Percentiles rank a stretch among this genome's conserved stretches.
Conservation (phyloP, 352 stramenopile genomes). For the Globisporangium viniferum region DNA sequence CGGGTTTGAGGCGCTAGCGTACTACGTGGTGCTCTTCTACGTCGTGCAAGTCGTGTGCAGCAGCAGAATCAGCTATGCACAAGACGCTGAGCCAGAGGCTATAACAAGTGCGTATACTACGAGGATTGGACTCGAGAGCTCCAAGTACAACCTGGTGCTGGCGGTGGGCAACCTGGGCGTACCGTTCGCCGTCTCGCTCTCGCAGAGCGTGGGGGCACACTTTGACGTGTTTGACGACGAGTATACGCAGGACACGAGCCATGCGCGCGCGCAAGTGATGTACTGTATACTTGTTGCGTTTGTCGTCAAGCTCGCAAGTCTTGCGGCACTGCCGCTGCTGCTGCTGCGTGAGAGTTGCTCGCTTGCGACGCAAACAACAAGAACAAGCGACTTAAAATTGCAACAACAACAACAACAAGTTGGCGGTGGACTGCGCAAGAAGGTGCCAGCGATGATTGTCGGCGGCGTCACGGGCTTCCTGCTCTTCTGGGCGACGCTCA, state of each 20-base stretch:
- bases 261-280: constrained; percentile 42
- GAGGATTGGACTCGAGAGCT: constrained; percentile 14
- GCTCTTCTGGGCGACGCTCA: constrained; percentile 53
- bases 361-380: constrained; percentile 1
- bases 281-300: constrained; percentile 45
- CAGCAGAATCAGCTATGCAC: too few relatives aligned
- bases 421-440: not conserved
- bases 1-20: constrained; percentile 49
- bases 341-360: constrained; percentile 14
- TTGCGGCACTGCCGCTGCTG: constrained; percentile 39
- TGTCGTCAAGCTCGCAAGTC: constrained; percentile 30
- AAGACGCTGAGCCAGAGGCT: too few relatives aligned
- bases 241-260: constrained; percentile 36
- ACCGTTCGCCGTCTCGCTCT: constrained; percentile 53
- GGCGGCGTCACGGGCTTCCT: constrained; percentile 30
- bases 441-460: constrained; percentile 27
- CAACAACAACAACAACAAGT: not conserved
- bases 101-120: too few relatives aligned
- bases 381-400: not conserved
- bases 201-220: constrained; percentile 54
- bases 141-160: constrained; percentile 49
- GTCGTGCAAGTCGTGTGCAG: constrained; percentile 29
- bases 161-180: constrained; percentile 52
- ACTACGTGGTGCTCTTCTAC: constrained; percentile 47
- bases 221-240: constrained; percentile 65